Evolutionary conservation across 2,329 filamentous ascomycete genomes (phyloP), one percentile per base, ranked within the genome.

Genomic region (Penicillium sp.): DNA sequence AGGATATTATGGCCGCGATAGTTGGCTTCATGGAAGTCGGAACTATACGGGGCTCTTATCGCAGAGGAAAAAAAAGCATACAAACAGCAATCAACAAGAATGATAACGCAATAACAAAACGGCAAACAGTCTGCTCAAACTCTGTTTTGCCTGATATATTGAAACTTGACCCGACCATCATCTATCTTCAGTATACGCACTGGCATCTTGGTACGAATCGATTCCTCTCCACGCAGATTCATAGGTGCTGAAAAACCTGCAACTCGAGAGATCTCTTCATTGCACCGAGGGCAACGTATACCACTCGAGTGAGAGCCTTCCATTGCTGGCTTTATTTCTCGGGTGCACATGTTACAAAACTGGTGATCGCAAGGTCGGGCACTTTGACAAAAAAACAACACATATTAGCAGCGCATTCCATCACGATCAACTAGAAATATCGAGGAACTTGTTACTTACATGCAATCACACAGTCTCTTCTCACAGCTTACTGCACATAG

Each of bases 401-500:
- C 22, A 12, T 5, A 33, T 50, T 50, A 50, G 26, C 17, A 19
- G 5, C 28, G 28, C 3, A 26, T 26, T 5, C 5, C 26, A 5
- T 5, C 26, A 28, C 28, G 28, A 7, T 28, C 28, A 6, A 28
- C 28, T 6, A 28, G 28, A 28, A 6, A 28, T 6, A n/a, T 33
- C 8, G 2, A 12, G 17, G 13, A n/a, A 50, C 7, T 2, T 50
- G 28, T 33, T 4, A 50, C 45, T 10, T 33, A 50, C 45, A 50
- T 26, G 17, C 45, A 49, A 30, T 33, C 45, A 17, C 45, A 50
- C 45, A 50, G 26, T 50, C 45, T 50, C 45, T 33, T 50, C 26
- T 30, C 45, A 33, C 45, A 50, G 42, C 42, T 26, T 26, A 13
- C 45, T 50, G 12, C 45, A 50, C 26, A 50, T 50, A 10, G 15